phyloP scores from a whole-genome alignment of 2,329 filamentous ascomycete genomes.

The Diaporthe australafricana region DNA sequence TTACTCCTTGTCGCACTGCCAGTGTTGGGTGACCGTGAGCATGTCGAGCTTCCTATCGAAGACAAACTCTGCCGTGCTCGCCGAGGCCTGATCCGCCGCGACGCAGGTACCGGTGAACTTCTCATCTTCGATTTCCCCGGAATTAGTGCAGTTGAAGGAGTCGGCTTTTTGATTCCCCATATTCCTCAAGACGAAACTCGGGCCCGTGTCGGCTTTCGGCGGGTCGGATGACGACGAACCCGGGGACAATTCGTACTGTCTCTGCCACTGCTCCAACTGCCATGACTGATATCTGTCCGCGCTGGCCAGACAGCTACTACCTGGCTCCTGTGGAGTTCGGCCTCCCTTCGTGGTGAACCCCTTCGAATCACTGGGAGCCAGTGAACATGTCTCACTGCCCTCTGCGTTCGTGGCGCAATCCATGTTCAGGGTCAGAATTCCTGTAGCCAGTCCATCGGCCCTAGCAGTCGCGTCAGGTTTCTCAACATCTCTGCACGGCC shows the following conservation, averaged over 20 bases:
- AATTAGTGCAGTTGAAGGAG: not conserved
- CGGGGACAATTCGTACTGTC: slow-evolving; percentile 7
- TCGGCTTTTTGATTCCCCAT: not conserved
- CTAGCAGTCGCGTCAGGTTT: not conserved
- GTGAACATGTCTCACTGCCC: not conserved
- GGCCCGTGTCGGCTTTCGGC: slow-evolving; percentile 10
- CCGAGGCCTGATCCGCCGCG: not conserved
- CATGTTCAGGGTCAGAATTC: not conserved
- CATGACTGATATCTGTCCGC: not conserved
- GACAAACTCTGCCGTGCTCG: not conserved
- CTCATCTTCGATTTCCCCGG: not conserved
- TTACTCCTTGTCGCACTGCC: not conserved
- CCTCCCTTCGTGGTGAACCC: not conserved
- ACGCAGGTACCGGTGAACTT: not conserved
- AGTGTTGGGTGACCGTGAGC: slow-evolving; percentile 5
- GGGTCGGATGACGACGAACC: not conserved
- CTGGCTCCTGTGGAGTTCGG: not conserved
- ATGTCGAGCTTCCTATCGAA: slow-evolving; percentile 13
- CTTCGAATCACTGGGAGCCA: not conserved
- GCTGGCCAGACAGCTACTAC: not conserved
- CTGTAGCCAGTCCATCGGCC: not conserved
- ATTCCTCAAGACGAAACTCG: not conserved
- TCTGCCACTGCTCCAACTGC: slow-evolving; percentile 1
- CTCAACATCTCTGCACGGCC: not conserved
- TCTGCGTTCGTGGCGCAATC: not conserved